phyloP scores from a whole-genome alignment of 768 basidiomycete genomes.

The Podaxis sp. region DNA sequence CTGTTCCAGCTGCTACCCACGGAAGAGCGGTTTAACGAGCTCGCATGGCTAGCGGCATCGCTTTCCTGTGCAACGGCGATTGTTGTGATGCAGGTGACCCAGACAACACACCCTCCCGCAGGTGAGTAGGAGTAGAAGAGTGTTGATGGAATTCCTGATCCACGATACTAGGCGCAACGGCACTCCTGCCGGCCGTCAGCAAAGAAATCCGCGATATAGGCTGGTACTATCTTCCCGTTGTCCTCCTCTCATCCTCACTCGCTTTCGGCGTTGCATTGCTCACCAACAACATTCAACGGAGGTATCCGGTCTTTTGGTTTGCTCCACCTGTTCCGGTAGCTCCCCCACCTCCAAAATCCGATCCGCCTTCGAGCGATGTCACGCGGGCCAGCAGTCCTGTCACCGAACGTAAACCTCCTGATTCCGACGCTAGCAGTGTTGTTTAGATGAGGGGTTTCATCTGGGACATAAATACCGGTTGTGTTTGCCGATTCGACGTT shows the following conservation, averaged over 20 bases:
- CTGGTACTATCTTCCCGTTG: constrained; percentile 54
- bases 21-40: constrained; percentile 39
- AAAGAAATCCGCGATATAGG: constrained; percentile 40
- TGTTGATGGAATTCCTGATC: neutral
- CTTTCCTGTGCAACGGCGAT: constrained; percentile 42
- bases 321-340: constrained; percentile 17
- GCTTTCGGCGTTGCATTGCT: constrained; percentile 45
- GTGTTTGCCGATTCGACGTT: too few species aligned
- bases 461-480: too few species aligned
- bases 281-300: constrained; percentile 50
- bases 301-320: constrained; percentile 52
- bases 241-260: constrained; percentile 47
- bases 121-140: constrained; percentile 26
- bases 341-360: constrained; percentile 1
- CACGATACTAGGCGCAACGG: constrained; percentile 45
- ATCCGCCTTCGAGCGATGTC: neutral
- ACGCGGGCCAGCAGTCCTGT: neutral
- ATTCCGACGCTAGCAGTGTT: neutral
- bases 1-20: constrained; percentile 46
- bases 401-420: neutral
- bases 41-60: constrained; percentile 50
- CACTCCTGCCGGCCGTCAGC: constrained; percentile 47
- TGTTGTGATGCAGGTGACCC: constrained; percentile 52
- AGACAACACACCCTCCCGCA: constrained; percentile 55
- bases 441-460: neutral